phyloP scores from a whole-genome alignment of 2,329 filamentous ascomycete species.

The Allantophomopsis cytisporea region DNA sequence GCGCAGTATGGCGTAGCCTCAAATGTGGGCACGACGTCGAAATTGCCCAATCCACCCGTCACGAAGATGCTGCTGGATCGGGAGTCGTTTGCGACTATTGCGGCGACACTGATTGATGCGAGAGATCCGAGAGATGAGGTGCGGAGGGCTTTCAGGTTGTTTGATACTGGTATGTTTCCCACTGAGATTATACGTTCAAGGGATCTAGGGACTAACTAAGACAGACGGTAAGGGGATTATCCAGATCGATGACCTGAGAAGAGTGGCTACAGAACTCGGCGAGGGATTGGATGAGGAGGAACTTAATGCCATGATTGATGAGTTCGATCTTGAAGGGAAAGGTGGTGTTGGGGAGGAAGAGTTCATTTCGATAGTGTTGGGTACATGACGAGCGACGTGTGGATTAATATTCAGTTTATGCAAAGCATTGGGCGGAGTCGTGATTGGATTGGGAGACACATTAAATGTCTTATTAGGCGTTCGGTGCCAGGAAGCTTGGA shows the following conservation, averaged over 20 bases:
- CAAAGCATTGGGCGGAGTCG: no score
- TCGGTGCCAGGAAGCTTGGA: no score
- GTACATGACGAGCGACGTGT: no score
- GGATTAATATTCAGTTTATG: no score
- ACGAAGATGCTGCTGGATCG: no score
- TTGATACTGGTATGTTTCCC: slow-evolving; percentile 45
- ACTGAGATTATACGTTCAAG: slow-evolving; percentile 45
- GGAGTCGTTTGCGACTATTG: slow-evolving; percentile 59
- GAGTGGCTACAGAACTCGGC: slow-evolving; percentile 81
- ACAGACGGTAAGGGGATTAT: slow-evolving; percentile 86
- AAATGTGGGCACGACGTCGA: slow-evolving; percentile 31
- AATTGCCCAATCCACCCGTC: no score
- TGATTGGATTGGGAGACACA: no score
- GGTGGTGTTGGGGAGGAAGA: slow-evolving; percentile 62
- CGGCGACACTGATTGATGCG: slow-evolving; percentile 66
- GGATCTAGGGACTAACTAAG: slow-evolving; percentile 90
- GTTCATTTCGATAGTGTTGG: slow-evolving; percentile 27
- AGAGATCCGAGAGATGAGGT: slow-evolving; percentile 88
- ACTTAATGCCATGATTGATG: slow-evolving; percentile 90
- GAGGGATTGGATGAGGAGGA: slow-evolving; percentile 91
- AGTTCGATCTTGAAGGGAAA: slow-evolving; percentile 91
- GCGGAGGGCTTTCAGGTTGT: slow-evolving; percentile 78
- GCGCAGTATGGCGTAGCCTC: slow-evolving; percentile 67
- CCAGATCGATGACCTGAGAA: slow-evolving; percentile 72
- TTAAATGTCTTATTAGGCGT: no score